phyloP scores from a whole-genome alignment of 2,329 filamentous ascomycete genomes.

The Grosmannia huntii region DNA sequence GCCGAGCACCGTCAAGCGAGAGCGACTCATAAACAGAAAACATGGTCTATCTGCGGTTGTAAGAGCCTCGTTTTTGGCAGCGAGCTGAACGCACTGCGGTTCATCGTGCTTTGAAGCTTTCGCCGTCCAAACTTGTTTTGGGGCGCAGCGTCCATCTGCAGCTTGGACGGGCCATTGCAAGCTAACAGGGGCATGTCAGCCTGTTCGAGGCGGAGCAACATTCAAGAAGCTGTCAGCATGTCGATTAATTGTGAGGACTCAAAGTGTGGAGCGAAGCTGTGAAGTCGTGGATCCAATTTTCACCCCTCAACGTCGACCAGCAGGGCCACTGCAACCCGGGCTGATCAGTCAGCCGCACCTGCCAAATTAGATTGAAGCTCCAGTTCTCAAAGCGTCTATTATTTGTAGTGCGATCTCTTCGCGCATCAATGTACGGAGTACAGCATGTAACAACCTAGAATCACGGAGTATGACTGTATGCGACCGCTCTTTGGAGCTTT shows the following conservation, averaged over 20 bases:
- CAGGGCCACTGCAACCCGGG: not conserved
- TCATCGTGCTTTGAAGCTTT: not conserved
- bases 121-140: not conserved
- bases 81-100: not conserved
- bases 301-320: not conserved
- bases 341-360: not conserved
- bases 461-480: no score
- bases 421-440: no score
- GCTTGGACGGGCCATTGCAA: not conserved
- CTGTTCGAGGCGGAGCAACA: not conserved
- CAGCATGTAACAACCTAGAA: no score
- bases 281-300: not conserved
- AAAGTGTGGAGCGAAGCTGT: not conserved
- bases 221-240: not conserved
- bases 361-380: not conserved
- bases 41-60: not conserved
- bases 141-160: not conserved
- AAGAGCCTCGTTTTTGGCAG: not conserved
- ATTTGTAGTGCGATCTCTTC: no score
- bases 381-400: no score
- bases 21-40: not conserved
- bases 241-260: not conserved
- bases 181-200: not conserved
- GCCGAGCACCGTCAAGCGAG: not conserved
- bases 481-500: no score